A percentile compares a stretch with the other conserved stretches of the same genome.
Evolutionary conservation across 148 eudicot species (phyloP).

Genomic region (Beta vulgaris): DNA sequence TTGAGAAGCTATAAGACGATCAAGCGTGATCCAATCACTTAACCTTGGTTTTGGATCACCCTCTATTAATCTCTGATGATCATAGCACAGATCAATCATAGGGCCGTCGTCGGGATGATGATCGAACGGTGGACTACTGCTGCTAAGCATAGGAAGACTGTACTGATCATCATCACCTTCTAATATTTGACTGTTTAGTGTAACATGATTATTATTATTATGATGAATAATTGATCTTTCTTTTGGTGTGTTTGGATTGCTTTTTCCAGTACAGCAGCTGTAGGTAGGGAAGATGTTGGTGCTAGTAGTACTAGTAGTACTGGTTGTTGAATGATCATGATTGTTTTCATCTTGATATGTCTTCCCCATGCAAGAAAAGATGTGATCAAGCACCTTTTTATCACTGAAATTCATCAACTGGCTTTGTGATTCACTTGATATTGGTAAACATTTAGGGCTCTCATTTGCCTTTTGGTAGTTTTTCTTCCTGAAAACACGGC

Average conservation of each 20-base stretch:
- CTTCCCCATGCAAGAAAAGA: conserved; percentile 14
- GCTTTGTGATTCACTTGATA: background rate
- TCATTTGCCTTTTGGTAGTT: conserved; percentile 7
- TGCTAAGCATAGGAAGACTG: conserved; percentile 8
- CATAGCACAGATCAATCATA: background rate
- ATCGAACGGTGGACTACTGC: background rate
- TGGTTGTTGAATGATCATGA: conserved; percentile 12
- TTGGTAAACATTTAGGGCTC: background rate
- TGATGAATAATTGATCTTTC: background rate
- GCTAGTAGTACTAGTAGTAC: background rate
- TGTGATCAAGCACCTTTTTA: conserved; percentile 8
- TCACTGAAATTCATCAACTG: conserved; percentile 4
- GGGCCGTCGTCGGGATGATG: background rate
- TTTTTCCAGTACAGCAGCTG: background rate
- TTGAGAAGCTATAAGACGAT: conserved; percentile 5
- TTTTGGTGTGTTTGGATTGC: background rate
- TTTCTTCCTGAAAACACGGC: conserved; percentile 17
- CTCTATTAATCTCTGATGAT: background rate
- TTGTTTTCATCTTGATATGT: background rate
- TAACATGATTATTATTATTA: background rate
- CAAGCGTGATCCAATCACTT: conserved; percentile 14
- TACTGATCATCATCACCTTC: background rate
- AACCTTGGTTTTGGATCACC: background rate
- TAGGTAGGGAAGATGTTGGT: background rate
- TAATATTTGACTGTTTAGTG: background rate